Base-by-base conservation (phyloP, 192 early-diverging fungal species). In the Coemansia sp. region DNA sequence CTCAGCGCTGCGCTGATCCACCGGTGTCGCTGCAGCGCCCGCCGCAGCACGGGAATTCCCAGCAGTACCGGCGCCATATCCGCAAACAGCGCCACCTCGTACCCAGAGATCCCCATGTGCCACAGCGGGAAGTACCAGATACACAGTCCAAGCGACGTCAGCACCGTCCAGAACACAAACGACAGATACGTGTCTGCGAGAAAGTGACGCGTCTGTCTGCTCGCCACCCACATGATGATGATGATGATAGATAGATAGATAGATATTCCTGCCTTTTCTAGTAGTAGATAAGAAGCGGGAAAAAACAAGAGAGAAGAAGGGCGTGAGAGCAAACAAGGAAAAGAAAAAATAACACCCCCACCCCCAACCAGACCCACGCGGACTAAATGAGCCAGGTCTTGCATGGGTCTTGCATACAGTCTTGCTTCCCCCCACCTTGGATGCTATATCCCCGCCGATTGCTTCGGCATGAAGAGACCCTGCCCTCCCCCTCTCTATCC, bases 41-140 rank as follows among this genome's bases (percentile, higher is more conserved):
- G 71, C 18, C 88, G 83, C 32, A 90, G 58, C 8, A 68, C 64
- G 4, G 64, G 68, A 24, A 89, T 76, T 34, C 84, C 87, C 12
- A 90, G 78, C 15, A 90, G 48, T 17, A 81, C 66, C 1, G 88
- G 84, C 8, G 82, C 64, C 11, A 83, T 48, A 34, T 86, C 87
- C 15, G 85, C 76, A 14, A 92, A 81, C 62, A 92, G 70, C 29
- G 85, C 85, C 6, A 83, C 85, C 63, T 92, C 90, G 62, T 85
- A 90, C 52, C 90, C 90, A 12, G 89, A 90, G 64, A 92, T 83
- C 3, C 90, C 90, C 90, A 92, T 92, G 70, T 90, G 83, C 87
- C 89, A 92, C 32, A 92, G 73, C 19, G 90, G 90, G 64, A 92
- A 92, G 67, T 92, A 92, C 90, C 90, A 88, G 56, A 84, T 85